phyloP scores from a whole-genome alignment of 331 rosid genomes.

The Quercus tomentella region DNA sequence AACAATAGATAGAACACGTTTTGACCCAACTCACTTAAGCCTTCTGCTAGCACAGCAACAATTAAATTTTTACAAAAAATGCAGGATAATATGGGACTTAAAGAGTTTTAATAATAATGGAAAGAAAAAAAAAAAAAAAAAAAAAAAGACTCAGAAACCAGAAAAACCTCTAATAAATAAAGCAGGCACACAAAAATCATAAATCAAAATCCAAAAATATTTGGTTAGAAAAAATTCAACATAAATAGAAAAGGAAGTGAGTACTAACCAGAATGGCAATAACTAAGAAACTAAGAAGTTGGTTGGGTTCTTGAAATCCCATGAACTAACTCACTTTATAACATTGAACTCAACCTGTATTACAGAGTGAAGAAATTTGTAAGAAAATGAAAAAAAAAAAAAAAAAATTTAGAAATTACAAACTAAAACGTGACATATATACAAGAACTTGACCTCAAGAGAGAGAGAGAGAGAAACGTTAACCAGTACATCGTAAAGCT shows the following conservation, averaged over 20 bases:
- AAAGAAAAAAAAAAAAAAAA: background rate
- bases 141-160: background rate
- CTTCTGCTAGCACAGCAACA: background rate
- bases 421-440: background rate
- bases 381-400: background rate
- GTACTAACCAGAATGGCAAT: slow-evolving; percentile 38
- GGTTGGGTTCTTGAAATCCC: slow-evolving; percentile 12
- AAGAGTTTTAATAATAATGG: background rate
- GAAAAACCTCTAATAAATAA: background rate
- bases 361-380: slow-evolving; percentile 10
- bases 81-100: background rate
- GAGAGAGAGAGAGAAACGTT: background rate
- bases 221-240: background rate
- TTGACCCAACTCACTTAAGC: background rate
- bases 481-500: background rate
- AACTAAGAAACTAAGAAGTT: background rate
- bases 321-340: background rate
- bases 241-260: slow-evolving; percentile 6
- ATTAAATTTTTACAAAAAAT: background rate
- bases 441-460: slow-evolving; percentile 5
- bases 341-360: slow-evolving; percentile 22
- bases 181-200: background rate
- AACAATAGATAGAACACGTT: background rate
- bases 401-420: background rate
- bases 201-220: background rate